Percentiles rank a stretch among this genome's conserved stretches.
These are phyloP conservation scores for Erodium texanum DNA, from an alignment of 441 rosid genomes.

Conservation along the genomic window DNA sequence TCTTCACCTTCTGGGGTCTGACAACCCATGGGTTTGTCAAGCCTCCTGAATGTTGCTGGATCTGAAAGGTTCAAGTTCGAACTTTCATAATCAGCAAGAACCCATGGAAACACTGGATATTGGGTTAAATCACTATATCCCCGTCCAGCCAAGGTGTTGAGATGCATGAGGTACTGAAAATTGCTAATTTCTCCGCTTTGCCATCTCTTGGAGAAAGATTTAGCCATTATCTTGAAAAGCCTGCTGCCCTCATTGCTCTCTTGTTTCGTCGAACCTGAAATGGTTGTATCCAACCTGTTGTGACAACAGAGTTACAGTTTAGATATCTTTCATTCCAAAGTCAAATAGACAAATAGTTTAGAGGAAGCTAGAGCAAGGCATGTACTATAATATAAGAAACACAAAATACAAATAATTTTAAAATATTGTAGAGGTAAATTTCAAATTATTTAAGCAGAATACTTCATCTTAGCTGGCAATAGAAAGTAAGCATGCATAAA, in stretches of 20 bases:
- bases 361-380: background rate
- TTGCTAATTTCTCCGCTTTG: conserved; percentile 99
- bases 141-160: conserved; percentile 98
- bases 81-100: conserved; percentile 93
- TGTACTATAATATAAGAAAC: background rate
- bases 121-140: conserved; percentile 99
- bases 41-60: conserved; percentile 84
- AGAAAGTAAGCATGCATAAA: background rate
- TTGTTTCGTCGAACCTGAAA: conserved; percentile 89
- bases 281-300: conserved; percentile 91
- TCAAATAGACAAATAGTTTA: conserved; percentile 11
- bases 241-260: conserved; percentile 94
- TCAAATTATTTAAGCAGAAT: background rate
- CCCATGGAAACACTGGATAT: conserved; percentile 99
- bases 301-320: conserved; percentile 16
- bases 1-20: conserved; percentile 97
- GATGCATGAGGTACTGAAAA: conserved; percentile 99
- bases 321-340: conserved; percentile 16
- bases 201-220: conserved; percentile 99
- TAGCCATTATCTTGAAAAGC: conserved; percentile 84
- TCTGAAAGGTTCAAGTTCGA: conserved; percentile 75
- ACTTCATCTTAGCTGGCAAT: background rate
- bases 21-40: conserved; percentile 99
- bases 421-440: background rate
- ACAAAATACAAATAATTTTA: background rate